Evolutionary conservation across 371 early-diverging fungal species (phyloP).

Genomic region (Syncephalastrum contaminatum): DNA sequence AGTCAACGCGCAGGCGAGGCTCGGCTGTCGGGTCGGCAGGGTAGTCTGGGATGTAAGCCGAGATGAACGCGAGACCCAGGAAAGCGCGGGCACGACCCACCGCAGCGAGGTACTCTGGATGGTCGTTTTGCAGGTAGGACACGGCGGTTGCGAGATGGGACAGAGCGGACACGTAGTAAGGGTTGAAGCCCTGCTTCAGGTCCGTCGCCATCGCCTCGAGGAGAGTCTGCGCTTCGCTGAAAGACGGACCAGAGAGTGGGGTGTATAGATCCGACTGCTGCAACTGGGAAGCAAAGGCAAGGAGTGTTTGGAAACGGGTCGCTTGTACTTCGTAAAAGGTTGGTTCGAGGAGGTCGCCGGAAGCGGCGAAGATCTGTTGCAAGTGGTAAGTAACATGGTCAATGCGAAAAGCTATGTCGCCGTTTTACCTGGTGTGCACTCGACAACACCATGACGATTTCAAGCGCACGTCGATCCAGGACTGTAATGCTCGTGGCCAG

Average conservation of each 20-base stretch:
- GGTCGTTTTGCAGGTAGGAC: conserved; percentile 17
- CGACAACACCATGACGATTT: conserved; percentile 29
- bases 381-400: background rate
- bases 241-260: conserved; percentile 1
- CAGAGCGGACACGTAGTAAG: conserved; percentile 23
- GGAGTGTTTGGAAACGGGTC: conserved; percentile 3
- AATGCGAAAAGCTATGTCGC: background rate
- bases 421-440: conserved; percentile 38
- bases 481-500: conserved; percentile 26
- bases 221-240: conserved; percentile 12
- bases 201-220: conserved; percentile 5
- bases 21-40: conserved; percentile 79
- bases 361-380: conserved; percentile 6
- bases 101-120: conserved; percentile 15
- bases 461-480: conserved; percentile 32
- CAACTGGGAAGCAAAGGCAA: conserved; percentile 7
- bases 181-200: conserved; percentile 20
- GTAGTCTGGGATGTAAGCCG: conserved; percentile 71
- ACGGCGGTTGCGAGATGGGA: conserved; percentile 16
- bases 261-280: conserved; percentile 5
- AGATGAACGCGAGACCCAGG: conserved; percentile 60
- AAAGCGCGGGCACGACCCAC: conserved; percentile 58
- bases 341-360: background rate
- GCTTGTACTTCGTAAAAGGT: background rate
- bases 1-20: conserved; percentile 60